Evolutionary conservation across 306 rosid species (phyloP).

Genomic region (Castanopsis chinensis): DNA sequence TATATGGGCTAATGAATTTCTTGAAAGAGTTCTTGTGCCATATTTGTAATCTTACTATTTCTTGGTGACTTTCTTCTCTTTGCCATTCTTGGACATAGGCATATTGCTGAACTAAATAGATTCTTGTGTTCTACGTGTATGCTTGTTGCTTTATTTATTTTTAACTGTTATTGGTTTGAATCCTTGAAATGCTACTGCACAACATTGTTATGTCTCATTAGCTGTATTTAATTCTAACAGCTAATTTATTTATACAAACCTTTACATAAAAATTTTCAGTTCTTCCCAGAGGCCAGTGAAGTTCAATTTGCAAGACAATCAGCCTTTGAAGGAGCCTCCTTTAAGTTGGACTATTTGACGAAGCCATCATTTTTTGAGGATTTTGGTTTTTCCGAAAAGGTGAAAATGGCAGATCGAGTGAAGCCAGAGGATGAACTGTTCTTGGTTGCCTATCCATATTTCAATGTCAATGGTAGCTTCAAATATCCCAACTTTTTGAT

Average conservation of each 20-base stretch:
- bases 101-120: too few species aligned
- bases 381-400: conserved; percentile 86
- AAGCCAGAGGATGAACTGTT: conserved; percentile 81
- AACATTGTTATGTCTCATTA: conserved; percentile 12
- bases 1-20: too few species aligned
- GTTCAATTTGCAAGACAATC: conserved; percentile 84
- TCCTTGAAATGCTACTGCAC: too few species aligned
- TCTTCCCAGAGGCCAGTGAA: conserved; percentile 97
- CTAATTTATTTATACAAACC: conserved; percentile 30
- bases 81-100: too few species aligned
- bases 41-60: too few species aligned
- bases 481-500: conserved; percentile 21
- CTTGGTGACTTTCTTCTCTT: too few species aligned
- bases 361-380: conserved; percentile 95
- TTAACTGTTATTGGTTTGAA: too few species aligned
- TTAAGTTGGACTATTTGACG: conserved; percentile 89
- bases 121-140: too few species aligned
- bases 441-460: conserved; percentile 89
- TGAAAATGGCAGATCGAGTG: conserved; percentile 87
- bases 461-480: conserved; percentile 85
- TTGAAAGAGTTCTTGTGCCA: too few species aligned
- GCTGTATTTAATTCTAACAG: conserved; percentile 16
- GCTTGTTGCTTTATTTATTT: too few species aligned
- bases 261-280: conserved; percentile 46
- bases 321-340: conserved; percentile 71